A percentile compares a stretch with the other conserved stretches of the same genome.
These are phyloP conservation scores for Stachybotrys chartarum DNA, from an alignment of 2,329 filamentous ascomycete genomes.

Conservation along the genomic window DNA sequence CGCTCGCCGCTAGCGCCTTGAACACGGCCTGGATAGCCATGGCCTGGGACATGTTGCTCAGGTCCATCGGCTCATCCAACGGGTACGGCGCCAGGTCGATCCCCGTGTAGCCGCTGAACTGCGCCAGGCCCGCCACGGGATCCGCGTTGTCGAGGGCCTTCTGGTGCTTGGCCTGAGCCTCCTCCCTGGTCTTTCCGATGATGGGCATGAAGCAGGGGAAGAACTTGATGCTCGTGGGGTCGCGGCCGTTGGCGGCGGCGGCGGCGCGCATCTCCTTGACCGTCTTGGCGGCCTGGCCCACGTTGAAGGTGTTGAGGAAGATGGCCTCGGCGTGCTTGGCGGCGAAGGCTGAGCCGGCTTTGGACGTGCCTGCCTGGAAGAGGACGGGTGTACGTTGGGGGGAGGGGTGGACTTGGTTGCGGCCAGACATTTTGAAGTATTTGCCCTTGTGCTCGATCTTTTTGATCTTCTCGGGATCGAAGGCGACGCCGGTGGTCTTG, in stretches of 20 bases:
- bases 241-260: conserved; percentile 42
- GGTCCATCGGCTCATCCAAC: not conserved
- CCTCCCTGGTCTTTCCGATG: conserved; percentile 40
- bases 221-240: conserved; percentile 50
- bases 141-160: conserved; percentile 45
- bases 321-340: conserved; percentile 53
- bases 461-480: conserved; percentile 51
- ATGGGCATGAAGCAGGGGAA: conserved; percentile 44
- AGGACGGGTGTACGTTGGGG: conserved; percentile 50
- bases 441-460: conserved; percentile 54
- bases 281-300: conserved; percentile 39
- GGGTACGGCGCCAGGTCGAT: conserved; percentile 44
- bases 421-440: conserved; percentile 38
- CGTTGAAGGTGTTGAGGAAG: conserved; percentile 49
- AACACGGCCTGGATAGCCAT: not conserved
- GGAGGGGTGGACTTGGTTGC: conserved; percentile 45
- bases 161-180: conserved; percentile 44
- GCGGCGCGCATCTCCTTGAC: conserved; percentile 45
- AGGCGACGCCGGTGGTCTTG: conserved; percentile 45
- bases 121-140: conserved; percentile 44
- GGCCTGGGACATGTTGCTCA: not conserved
- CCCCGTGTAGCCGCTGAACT: conserved; percentile 52
- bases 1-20: not conserved
- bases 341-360: conserved; percentile 49
- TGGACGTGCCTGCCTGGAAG: conserved; percentile 52